Conservation (phyloP, 2,329 filamentous ascomycete genomes). For the Plectosphaerella cucumerina region DNA sequence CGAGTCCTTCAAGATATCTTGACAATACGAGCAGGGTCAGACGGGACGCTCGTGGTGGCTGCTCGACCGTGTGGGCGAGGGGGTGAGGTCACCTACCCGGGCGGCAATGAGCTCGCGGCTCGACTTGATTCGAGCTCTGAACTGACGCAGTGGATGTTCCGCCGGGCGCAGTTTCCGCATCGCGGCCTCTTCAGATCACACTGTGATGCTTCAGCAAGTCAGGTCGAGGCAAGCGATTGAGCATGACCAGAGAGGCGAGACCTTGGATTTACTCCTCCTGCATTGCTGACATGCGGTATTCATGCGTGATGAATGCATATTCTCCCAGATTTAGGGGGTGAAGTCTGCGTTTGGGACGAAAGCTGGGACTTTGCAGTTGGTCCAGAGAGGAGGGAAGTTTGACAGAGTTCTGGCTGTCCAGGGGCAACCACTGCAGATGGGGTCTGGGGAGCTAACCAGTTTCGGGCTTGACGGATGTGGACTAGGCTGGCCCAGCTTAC, state of each 20-base stretch:
- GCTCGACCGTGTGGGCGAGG: neutral
- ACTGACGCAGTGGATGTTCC: neutral
- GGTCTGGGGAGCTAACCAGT: no score
- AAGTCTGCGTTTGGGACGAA: no score
- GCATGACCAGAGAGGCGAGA: neutral
- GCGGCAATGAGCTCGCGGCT: neutral
- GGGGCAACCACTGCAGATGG: no score
- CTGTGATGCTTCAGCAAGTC: neutral
- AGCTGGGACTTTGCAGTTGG: no score
- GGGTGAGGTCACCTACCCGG: neutral
- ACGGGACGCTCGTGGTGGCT: neutral
- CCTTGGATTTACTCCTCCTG: neutral
- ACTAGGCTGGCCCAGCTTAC: no score
- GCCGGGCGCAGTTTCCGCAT: neutral
- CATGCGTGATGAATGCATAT: neutral
- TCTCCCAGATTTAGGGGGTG: no score
- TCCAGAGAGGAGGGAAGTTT: no score
- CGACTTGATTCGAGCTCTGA: neutral
- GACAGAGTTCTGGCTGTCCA: no score
- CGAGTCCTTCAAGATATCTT: neutral
- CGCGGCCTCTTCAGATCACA: neutral
- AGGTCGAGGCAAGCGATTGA: neutral
- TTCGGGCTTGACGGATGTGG: no score
- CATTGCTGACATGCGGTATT: neutral
- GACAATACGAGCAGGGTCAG: neutral